Base-by-base conservation (phyloP, 306 rosid genomes). In the Oxytropis ochrocephala region DNA sequence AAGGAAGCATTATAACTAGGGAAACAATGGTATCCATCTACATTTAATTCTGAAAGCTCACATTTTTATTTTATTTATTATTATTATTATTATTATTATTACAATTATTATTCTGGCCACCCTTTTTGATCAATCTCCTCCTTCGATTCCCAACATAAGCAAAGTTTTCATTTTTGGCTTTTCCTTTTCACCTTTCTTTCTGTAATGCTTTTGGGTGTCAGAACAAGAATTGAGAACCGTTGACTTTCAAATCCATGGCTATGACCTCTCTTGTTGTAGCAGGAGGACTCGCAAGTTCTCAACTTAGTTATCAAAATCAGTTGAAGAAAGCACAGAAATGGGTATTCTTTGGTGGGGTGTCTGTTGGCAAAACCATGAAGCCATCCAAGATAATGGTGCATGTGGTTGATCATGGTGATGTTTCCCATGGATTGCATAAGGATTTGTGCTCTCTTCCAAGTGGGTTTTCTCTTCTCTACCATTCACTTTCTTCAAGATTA, bases 391-490 rank as follows among this genome's bases (percentile, higher is more conserved):
- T 64, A 44, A 53, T 78, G 79, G 56, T 56, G 76, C 60, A 61
- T 51, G 55, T 78, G 57, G 79, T 68, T 61, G 60, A 63, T 73
- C 74, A 76, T 38, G 65, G 48, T 78, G 71, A 79, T 67, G 69
- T 70, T 27, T 53, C 85, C 47, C 62, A 50, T 53, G 74, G 80
- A 64, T 67, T 65, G 82, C 75, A 60, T 21, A 80, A 64, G 17
- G 82, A 76, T 80, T 73, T 83, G 69, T 29, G 14, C 73, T 78
- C 81, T 6, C 80, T 84, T 66, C 88, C 88, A 59, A 84, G 85
- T 84, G 63, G 64, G 88, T 77, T 54, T 36, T 35, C 8, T 47
- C 4, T 60, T 67, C 30, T 79, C 60, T 69, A 21, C 48, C 0
- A 3, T 60, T 67, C 48, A 43, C 48, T 72, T 67, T 47, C 47